phyloP scores from a whole-genome alignment of 345 rosid genomes.

The Erodium maritimum region DNA sequence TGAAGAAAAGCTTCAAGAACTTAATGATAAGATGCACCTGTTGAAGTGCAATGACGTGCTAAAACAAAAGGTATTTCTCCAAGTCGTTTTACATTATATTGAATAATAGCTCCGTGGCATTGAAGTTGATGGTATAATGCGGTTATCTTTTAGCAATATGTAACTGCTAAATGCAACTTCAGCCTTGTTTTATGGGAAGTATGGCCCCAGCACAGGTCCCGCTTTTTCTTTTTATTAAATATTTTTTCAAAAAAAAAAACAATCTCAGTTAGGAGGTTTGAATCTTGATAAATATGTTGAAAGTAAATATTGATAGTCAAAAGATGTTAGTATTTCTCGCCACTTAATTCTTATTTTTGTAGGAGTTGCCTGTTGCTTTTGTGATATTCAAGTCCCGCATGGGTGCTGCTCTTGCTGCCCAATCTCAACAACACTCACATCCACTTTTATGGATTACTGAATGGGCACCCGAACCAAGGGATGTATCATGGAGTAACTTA shows the following conservation, averaged over 20 bases:
- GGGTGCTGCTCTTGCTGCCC: conserved; percentile 63
- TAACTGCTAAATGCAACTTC: too few relatives aligned
- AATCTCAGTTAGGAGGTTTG: too few relatives aligned
- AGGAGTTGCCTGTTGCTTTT: conserved; percentile 84
- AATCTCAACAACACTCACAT: conserved; percentile 74
- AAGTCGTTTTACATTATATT: not conserved
- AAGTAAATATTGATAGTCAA: too few relatives aligned
- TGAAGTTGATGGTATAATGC: not conserved
- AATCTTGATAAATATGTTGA: too few relatives aligned
- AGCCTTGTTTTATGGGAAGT: too few relatives aligned
- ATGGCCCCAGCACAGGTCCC: too few relatives aligned
- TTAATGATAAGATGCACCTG: conserved; percentile 34
- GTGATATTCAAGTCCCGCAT: conserved; percentile 66
- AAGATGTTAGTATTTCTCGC: too few relatives aligned
- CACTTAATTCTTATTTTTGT: conserved; percentile 7
- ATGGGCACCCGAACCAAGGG: conserved; percentile 79
- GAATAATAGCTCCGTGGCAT: not conserved
- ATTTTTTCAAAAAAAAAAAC: too few relatives aligned
- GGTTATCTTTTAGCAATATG: not conserved
- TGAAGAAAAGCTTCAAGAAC: conserved; percentile 58
- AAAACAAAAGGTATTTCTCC: conserved; percentile 38
- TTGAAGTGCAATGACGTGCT: conserved; percentile 47
- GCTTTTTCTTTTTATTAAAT: too few relatives aligned
- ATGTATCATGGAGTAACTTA: conserved; percentile 69
- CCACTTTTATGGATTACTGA: conserved; percentile 69